phyloP scores from a whole-genome alignment of 768 basidiomycete species.

The Termitomyces sp. region DNA sequence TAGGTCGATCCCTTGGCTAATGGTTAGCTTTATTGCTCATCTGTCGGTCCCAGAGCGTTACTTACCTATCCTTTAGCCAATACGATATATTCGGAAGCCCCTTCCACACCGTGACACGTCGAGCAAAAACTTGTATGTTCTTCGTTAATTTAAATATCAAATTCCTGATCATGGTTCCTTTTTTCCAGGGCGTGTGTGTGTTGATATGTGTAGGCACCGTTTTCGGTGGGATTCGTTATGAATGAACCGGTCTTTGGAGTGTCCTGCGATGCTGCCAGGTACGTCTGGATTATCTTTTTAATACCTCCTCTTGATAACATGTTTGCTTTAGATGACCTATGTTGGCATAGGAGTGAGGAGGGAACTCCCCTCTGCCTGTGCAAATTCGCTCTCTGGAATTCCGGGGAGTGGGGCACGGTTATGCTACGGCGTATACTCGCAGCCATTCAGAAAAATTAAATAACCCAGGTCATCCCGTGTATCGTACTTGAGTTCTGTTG shows the following conservation, averaged over 20 bases:
- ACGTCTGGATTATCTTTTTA: background rate
- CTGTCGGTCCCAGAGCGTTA: background rate
- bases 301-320: background rate
- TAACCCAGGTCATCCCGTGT: conserved; percentile 15
- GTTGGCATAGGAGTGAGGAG: background rate
- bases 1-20: background rate
- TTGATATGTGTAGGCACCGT: background rate
- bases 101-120: background rate
- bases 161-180: background rate
- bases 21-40: background rate
- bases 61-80: background rate
- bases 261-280: background rate
- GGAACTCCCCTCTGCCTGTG: background rate
- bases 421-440: background rate
- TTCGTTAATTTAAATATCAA: no score
- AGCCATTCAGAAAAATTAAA: conserved; percentile 12
- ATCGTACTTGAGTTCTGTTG: background rate
- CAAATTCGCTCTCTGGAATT: background rate
- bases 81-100: background rate
- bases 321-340: background rate
- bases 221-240: background rate
- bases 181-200: background rate
- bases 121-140: background rate
- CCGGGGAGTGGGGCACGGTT: background rate
- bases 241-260: background rate